These are phyloP conservation scores for Verticillium isaacii DNA, from an alignment of 2,329 filamentous ascomycete species.

Conservation along the genomic window DNA sequence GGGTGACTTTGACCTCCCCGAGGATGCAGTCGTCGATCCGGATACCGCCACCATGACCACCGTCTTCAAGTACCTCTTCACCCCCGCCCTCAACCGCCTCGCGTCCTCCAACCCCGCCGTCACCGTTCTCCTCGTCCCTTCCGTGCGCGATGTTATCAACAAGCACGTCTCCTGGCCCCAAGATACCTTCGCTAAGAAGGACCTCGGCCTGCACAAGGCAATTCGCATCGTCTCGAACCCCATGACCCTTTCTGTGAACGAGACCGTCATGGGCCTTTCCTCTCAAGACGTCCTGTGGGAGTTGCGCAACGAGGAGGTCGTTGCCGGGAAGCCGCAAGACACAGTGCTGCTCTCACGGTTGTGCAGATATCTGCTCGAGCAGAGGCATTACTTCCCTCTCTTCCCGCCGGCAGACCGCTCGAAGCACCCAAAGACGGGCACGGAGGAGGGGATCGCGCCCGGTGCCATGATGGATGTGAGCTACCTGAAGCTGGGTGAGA, in stretches of 20 bases:
- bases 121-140: slow-evolving; percentile 79
- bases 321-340: slow-evolving; percentile 51
- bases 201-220: slow-evolving; percentile 73
- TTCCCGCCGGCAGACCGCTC: slow-evolving; percentile 75
- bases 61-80: slow-evolving; percentile 77
- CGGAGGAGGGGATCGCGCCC: slow-evolving; percentile 54
- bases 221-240: slow-evolving; percentile 82
- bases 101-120: slow-evolving; percentile 66
- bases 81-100: slow-evolving; percentile 67
- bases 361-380: slow-evolving; percentile 75
- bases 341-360: slow-evolving; percentile 65
- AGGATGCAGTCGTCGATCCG: slow-evolving; percentile 61
- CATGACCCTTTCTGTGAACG: slow-evolving; percentile 84
- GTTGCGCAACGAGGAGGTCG: slow-evolving; percentile 68
- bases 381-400: slow-evolving; percentile 85
- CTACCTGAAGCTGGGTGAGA: slow-evolving; percentile 86
- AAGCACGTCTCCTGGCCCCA: slow-evolving; percentile 84
- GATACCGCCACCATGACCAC: slow-evolving; percentile 77
- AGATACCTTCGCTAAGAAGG: slow-evolving; percentile 58
- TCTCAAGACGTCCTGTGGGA: slow-evolving; percentile 83
- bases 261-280: slow-evolving; percentile 75
- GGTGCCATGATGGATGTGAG: slow-evolving; percentile 78
- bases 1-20: slow-evolving; percentile 73
- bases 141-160: slow-evolving; percentile 73
- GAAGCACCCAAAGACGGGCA: slow-evolving; percentile 60